Evolutionary conservation across 2,329 filamentous ascomycete species (phyloP), one percentile per base, ranked within the genome.

Genomic region (Pezicula carpinea): DNA sequence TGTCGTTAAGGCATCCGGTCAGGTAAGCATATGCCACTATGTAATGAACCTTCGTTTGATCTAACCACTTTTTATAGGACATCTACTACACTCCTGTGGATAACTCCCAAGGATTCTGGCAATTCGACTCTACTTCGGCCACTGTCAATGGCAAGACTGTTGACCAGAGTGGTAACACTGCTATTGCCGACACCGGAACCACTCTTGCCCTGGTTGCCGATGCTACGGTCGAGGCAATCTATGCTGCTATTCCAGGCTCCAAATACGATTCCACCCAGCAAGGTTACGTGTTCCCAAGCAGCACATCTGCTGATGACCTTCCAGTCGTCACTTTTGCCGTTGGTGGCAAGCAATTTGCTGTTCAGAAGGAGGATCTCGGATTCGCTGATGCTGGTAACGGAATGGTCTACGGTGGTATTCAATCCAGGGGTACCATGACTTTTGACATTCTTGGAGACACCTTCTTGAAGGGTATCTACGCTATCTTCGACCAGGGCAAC

Each of bases 151-250:
- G 78, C 47, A 69, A 76, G 50, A 69, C 67, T 1, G 64, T 82
- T 22, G 41, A 65, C 1, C 70, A 75, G 8, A 60, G 67, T 3
- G 72, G 71, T 40, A 87, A 87, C 65, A 81, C 69, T 23, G 82
- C 84, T 39, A 87, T 89, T 54, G 80, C 77, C 29, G 85, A 89
- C 62, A 89, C 85, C 0, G 85, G 83, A 46, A 87, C 84, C 23
- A 85, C 83, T 1, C 73, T 89, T 42, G 77, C 77, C 1, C 71
- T 89, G 26, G 71, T 88, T 39, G 75, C 77, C 34, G 85, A 89
- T 59, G 60, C 66, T 2, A 72, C 78, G 11, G 82, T 78, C 59
- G 67, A 81, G 49, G 75, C 75, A 3, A 72, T 89, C 52, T 89
- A 89, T 63, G 69, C 68, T 43, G 69, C 75, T 26, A 87, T 89